Percentiles rank a stretch among this genome's conserved stretches.
Evolutionary conservation across 164 flowering plant genomes (phyloP).

Genomic region (Vitis labrusca): DNA sequence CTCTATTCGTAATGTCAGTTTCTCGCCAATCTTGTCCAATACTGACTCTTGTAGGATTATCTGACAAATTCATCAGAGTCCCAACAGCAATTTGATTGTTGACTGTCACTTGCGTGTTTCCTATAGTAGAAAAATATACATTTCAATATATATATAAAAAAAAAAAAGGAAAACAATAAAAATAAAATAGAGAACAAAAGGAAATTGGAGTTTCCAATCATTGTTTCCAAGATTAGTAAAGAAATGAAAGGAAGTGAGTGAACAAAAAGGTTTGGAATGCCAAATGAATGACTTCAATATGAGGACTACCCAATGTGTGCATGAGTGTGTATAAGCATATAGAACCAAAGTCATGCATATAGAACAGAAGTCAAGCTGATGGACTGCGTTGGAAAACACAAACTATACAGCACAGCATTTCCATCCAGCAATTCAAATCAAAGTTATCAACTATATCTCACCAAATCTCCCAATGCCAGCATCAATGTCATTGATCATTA

Average conservation of each 20-base stretch:
- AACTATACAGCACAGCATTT: not conserved
- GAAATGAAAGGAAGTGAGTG: not conserved
- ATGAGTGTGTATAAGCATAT: too few relatives aligned
- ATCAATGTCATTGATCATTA: constrained; percentile 96
- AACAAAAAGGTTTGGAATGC: too few relatives aligned
- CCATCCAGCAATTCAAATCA: not conserved
- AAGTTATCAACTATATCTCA: constrained; percentile 31
- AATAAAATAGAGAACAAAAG: not conserved
- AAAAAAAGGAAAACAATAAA: not conserved
- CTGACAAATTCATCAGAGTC: constrained; percentile 87
- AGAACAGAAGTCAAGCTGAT: not conserved
- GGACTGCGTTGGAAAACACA: not conserved
- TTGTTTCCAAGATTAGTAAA: not conserved
- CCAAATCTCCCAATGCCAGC: constrained; percentile 97
- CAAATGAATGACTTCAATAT: too few relatives aligned
- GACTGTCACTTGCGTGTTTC: constrained; percentile 94
- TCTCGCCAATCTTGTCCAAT: constrained; percentile 93
- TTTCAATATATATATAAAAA: not conserved
- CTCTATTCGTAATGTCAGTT: constrained; percentile 68
- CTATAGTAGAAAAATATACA: constrained; percentile 33
- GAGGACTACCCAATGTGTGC: too few relatives aligned
- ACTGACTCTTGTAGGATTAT: constrained; percentile 96
- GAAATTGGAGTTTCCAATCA: not conserved
- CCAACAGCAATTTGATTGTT: constrained; percentile 97
- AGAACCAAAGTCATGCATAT: not conserved